These are phyloP conservation scores for Lepidium africanum DNA, from an alignment of 345 rosid species.

Conservation along the genomic window DNA sequence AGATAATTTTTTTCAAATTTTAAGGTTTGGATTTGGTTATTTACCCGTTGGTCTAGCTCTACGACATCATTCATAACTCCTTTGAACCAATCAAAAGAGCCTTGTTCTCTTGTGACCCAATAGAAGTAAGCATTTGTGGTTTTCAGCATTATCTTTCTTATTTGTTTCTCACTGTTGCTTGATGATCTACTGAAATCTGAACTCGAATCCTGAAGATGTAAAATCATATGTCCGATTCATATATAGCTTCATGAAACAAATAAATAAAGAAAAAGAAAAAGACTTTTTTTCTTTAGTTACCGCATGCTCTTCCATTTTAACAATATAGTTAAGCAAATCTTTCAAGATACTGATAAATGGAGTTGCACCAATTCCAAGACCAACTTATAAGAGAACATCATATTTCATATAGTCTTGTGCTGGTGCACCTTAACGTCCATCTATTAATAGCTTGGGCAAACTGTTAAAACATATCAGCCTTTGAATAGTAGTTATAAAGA, in stretches of 20 bases:
- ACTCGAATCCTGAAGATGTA: slow-evolving; percentile 49
- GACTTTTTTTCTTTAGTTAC: slow-evolving; percentile 17
- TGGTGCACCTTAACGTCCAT: slow-evolving; percentile 97
- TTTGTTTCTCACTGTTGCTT: slow-evolving; percentile 47
- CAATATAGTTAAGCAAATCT: slow-evolving; percentile 82
- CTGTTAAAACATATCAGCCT: slow-evolving; percentile 31
- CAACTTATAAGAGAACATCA: slow-evolving; percentile 84
- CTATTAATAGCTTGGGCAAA: slow-evolving; percentile 89
- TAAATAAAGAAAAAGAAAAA: background rate
- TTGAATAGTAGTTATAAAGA: background rate
- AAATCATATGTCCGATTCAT: background rate
- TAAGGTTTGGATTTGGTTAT: background rate
- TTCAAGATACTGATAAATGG: slow-evolving; percentile 96
- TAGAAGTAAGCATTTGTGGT: slow-evolving; percentile 95
- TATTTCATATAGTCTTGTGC: slow-evolving; percentile 90
- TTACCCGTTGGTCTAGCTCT: slow-evolving; percentile 90
- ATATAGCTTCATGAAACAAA: background rate
- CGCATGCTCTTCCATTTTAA: slow-evolving; percentile 86
- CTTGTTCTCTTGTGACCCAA: slow-evolving; percentile 99
- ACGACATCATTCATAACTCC: slow-evolving; percentile 99
- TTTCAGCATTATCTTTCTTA: slow-evolving; percentile 49
- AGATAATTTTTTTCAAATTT: background rate
- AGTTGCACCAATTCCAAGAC: slow-evolving; percentile 97
- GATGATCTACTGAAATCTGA: slow-evolving; percentile 63
- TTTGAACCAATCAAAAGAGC: slow-evolving; percentile 99